Conservation (phyloP, 2,329 filamentous ascomycete genomes). For the Talaromyces verruculosus region DNA sequence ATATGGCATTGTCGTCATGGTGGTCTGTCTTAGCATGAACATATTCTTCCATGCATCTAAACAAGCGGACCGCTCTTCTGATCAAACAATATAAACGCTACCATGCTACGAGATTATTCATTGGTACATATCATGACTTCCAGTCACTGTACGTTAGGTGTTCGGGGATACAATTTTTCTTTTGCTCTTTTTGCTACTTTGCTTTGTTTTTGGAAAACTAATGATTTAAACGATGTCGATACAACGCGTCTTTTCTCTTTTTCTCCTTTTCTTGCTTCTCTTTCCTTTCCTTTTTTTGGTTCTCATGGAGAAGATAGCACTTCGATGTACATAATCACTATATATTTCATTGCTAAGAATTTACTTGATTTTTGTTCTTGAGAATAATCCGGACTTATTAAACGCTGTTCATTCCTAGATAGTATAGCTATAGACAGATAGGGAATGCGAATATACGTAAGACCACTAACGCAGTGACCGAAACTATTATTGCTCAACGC, state of each 20-base stretch:
- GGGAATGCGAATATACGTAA: background rate
- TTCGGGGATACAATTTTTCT: background rate
- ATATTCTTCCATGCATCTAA: conserved; percentile 71
- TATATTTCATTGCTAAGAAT: conserved; percentile 1
- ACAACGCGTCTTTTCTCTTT: background rate
- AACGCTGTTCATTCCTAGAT: background rate
- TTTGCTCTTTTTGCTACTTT: background rate
- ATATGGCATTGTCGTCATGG: conserved; percentile 87
- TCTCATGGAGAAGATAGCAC: background rate
- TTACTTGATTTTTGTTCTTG: background rate
- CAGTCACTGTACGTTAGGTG: conserved; percentile 6
- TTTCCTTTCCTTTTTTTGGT: background rate
- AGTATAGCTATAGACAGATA: background rate
- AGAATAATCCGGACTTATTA: background rate
- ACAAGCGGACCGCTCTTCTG: conserved; percentile 38
- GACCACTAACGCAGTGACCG: background rate
- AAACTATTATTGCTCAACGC: background rate
- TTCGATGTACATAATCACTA: conserved; percentile 15
- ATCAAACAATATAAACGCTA: background rate
- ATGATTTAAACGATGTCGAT: background rate
- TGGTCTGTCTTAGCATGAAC: conserved; percentile 82
- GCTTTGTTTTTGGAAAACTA: conserved; percentile 1
- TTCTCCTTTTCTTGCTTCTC: background rate
- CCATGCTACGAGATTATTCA: background rate
- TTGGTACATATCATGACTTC: conserved; percentile 5